Evolutionary conservation across 495 filamentous ascomycete species (phyloP).

Genomic region (Bacidia rubella): DNA sequence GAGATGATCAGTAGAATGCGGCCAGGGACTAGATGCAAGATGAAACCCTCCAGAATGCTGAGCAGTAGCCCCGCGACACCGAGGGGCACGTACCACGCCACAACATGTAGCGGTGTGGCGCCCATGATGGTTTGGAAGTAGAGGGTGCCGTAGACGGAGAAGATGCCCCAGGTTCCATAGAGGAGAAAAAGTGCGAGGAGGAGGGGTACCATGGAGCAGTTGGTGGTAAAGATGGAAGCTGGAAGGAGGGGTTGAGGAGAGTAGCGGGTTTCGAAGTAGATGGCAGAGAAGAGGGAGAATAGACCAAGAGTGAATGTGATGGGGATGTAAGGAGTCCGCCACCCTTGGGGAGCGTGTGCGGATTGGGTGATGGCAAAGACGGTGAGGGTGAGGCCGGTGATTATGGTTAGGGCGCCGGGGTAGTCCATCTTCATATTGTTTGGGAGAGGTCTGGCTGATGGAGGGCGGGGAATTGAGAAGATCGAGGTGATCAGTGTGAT

Average conservation of each 20-base stretch:
- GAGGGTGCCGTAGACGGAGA: constrained; percentile 60
- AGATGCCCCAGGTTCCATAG: constrained; percentile 66
- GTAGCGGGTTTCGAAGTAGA: constrained; percentile 66
- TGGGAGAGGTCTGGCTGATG: background rate
- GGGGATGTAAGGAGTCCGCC: constrained; percentile 59
- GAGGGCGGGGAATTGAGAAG: background rate
- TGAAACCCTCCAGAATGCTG: constrained; percentile 53
- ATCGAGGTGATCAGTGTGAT: background rate
- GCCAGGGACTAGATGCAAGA: constrained; percentile 64
- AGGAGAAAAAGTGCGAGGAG: constrained; percentile 53
- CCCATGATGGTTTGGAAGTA: constrained; percentile 58
- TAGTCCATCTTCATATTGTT: constrained; percentile 51
- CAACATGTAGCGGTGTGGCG: constrained; percentile 50
- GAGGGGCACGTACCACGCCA: constrained; percentile 68
- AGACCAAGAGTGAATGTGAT: constrained; percentile 47
- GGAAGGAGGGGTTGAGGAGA: constrained; percentile 61
- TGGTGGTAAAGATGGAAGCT: constrained; percentile 54
- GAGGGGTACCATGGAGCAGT: constrained; percentile 52
- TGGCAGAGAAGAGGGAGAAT: constrained; percentile 36
- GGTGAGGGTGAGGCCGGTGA: constrained; percentile 51
- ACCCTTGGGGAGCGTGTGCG: constrained; percentile 51
- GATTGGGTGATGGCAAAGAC: constrained; percentile 74
- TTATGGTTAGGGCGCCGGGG: constrained; percentile 47
- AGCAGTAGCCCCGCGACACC: constrained; percentile 63
- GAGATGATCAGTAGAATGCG: constrained; percentile 56